A percentile compares a stretch with the other conserved stretches of the same genome.
Evolutionary conservation across 2,329 filamentous ascomycete species (phyloP).

Genomic region (Colletotrichum sp.): DNA sequence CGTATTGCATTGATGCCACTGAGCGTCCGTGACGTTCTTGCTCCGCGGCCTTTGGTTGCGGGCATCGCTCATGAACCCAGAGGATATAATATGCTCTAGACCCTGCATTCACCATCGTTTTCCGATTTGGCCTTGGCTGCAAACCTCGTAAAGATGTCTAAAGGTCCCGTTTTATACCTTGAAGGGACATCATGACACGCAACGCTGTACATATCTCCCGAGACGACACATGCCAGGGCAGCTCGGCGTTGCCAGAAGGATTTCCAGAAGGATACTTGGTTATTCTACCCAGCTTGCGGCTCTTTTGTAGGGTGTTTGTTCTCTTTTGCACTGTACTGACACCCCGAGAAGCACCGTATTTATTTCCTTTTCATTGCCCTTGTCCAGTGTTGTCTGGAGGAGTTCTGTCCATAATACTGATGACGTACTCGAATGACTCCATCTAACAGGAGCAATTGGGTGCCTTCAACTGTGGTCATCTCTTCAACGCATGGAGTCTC

Average conservation of each 20-base stretch:
- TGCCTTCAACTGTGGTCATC: rapidly evolving
- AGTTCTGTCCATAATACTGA: no score
- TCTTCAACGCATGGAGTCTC: background rate
- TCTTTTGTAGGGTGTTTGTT: no score
- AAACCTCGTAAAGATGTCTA: background rate
- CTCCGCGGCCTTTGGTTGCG: background rate
- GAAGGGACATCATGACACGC: background rate
- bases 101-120: no score
- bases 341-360: no score
- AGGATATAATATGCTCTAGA: no score
- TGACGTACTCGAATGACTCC: no score
- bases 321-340: no score
- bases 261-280: rapidly evolving
- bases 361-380: no score
- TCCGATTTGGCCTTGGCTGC: background rate
- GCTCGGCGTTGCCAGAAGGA: background rate
- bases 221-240: background rate
- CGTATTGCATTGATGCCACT: rapidly evolving
- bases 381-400: no score
- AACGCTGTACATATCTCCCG: background rate
- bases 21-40: rapidly evolving
- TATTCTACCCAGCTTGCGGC: background rate
- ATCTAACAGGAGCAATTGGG: no score
- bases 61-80: background rate
- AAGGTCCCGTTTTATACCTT: background rate